These are phyloP conservation scores for Xylariaceae sp. DNA, from an alignment of 2,329 filamentous ascomycete genomes.

Conservation along the genomic window DNA sequence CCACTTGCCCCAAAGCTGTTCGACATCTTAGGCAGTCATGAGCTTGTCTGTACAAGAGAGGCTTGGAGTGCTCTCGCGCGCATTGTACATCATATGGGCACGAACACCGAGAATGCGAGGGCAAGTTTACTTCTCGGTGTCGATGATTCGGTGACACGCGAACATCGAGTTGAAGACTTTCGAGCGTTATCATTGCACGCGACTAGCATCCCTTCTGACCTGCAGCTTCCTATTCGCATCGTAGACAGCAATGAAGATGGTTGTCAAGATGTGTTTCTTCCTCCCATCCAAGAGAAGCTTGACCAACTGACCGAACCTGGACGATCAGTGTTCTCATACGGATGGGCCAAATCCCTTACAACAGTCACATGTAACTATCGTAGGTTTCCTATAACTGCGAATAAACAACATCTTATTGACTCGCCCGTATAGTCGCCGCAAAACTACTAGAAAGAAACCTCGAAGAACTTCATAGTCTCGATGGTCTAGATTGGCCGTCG, in stretches of 20 bases:
- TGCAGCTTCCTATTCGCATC: constrained; percentile 55
- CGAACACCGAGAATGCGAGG: constrained; percentile 55
- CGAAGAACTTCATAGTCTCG: constrained; percentile 22
- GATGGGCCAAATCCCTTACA: constrained; percentile 60
- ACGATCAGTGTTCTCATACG: constrained; percentile 65
- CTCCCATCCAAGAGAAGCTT: constrained; percentile 35
- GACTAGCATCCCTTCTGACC: constrained; percentile 29
- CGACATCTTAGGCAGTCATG: constrained; percentile 52
- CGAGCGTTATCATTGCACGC: constrained; percentile 35
- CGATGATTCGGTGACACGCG: constrained; percentile 18
- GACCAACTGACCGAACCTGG: constrained; percentile 44
- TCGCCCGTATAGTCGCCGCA: constrained; percentile 48
- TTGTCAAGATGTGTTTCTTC: constrained; percentile 5
- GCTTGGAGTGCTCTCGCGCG: constrained; percentile 64
- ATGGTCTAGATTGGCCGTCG: constrained; percentile 26
- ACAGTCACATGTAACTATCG: constrained; percentile 64
- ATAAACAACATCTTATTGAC: not conserved
- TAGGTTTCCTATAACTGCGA: constrained; percentile 4
- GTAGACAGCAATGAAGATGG: constrained; percentile 44
- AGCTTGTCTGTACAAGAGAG: constrained; percentile 62
- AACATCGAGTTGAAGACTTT: constrained; percentile 27
- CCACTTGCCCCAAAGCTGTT: constrained; percentile 60
- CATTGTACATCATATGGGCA: constrained; percentile 62
- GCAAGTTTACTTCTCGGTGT: constrained; percentile 54
- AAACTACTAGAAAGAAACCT: constrained; percentile 55